These are phyloP conservation scores for Allomyces arbusculus DNA, from an alignment of 192 early-diverging fungal genomes.

Conservation along the genomic window DNA sequence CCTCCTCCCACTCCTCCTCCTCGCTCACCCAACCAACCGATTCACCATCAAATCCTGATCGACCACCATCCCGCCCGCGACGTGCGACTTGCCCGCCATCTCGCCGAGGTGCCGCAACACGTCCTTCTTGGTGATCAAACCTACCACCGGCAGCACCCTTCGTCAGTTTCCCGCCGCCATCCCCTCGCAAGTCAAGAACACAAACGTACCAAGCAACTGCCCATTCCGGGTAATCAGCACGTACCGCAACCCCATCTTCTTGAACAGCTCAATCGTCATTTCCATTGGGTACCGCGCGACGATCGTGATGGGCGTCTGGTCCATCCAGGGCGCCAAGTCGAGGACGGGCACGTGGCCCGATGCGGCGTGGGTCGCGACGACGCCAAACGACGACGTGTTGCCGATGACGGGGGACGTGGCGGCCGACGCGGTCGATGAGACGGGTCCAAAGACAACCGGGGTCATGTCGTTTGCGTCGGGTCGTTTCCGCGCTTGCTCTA, in stretches of 20 bases:
- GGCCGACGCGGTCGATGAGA: background rate
- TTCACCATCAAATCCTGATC: conserved; percentile 1
- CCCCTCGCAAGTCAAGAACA: background rate
- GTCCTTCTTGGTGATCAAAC: conserved; percentile 54
- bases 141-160: background rate
- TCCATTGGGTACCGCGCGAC: conserved; percentile 37
- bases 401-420: background rate
- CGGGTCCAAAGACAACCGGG: background rate
- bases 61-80: background rate
- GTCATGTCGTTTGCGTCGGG: background rate
- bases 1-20: background rate
- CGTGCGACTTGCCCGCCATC: background rate
- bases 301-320: conserved; percentile 44
- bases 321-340: conserved; percentile 47
- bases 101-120: conserved; percentile 25
- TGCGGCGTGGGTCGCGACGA: conserved; percentile 4
- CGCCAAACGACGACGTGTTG: background rate
- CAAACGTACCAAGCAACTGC: conserved; percentile 16
- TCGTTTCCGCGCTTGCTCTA: background rate
- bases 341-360: conserved; percentile 12
- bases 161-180: background rate
- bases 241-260: conserved; percentile 43
- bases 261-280: conserved; percentile 40
- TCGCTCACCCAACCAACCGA: conserved; percentile 1
- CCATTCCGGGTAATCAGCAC: conserved; percentile 36